phyloP scores from a whole-genome alignment of 1,284 basidiomycete genomes.

The Ganoderma boninense region DNA sequence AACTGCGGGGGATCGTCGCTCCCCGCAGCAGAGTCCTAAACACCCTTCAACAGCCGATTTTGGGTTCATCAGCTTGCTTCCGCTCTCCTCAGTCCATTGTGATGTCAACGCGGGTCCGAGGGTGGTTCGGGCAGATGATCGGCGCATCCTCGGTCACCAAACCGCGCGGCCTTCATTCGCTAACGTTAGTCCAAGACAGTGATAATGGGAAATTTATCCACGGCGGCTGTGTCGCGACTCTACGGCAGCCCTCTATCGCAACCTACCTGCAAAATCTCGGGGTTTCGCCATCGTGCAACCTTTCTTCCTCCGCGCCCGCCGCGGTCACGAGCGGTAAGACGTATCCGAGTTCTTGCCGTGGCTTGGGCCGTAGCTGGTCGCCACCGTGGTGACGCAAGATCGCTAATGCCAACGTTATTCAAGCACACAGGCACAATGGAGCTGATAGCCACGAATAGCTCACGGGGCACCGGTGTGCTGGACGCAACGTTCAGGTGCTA shows the following conservation, averaged over 20 bases:
- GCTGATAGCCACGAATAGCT: slow-evolving; percentile 26
- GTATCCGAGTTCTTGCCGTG: slow-evolving; percentile 41
- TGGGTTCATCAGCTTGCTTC: neutral
- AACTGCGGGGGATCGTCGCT: slow-evolving; percentile 24
- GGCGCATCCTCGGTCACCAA: slow-evolving; percentile 32
- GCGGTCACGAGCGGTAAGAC: slow-evolving; percentile 37
- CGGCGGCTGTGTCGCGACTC: slow-evolving; percentile 5
- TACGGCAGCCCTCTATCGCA: neutral
- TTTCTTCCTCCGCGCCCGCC: slow-evolving; percentile 13
- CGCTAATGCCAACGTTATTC: slow-evolving; percentile 10
- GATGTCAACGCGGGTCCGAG: neutral
- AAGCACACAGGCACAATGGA: slow-evolving; percentile 11
- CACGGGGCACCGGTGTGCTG: slow-evolving; percentile 26
- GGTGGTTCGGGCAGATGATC: slow-evolving; percentile 28
- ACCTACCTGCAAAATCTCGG: slow-evolving; percentile 33
- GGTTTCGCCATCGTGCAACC: slow-evolving; percentile 25
- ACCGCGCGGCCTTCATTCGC: slow-evolving; percentile 21
- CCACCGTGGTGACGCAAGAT: neutral
- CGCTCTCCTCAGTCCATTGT: slow-evolving; percentile 6
- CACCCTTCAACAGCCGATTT: neutral
- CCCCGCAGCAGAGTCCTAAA: slow-evolving; percentile 7
- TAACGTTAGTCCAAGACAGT: slow-evolving; percentile 7
- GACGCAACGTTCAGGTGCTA: neutral
- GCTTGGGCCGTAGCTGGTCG: slow-evolving; percentile 11
- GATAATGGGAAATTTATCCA: slow-evolving; percentile 17